Conservation (phyloP, 2,329 filamentous ascomycete genomes). For the Ceratocystiopsis sp. region DNA sequence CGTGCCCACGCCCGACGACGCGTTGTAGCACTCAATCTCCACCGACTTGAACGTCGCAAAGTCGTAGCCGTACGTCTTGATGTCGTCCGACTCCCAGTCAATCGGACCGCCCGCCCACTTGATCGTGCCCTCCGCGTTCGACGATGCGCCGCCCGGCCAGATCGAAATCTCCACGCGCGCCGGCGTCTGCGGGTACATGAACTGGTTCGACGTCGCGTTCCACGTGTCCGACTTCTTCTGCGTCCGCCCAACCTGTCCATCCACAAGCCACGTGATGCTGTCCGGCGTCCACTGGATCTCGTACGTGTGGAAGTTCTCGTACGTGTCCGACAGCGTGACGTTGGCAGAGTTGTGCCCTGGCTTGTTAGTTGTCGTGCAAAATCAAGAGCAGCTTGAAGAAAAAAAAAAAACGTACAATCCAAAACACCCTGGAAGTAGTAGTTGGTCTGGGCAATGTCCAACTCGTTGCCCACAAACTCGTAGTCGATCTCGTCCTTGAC, state of each 20-base stretch:
- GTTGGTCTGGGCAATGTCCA: constrained; percentile 72
- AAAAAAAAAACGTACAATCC: constrained; percentile 46
- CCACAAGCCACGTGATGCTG: constrained; percentile 68
- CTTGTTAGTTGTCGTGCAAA: neutral
- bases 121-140: constrained; percentile 70
- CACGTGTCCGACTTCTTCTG: constrained; percentile 65
- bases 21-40: constrained; percentile 70
- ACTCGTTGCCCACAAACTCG: constrained; percentile 75
- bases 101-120: constrained; percentile 84
- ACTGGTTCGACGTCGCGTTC: constrained; percentile 69
- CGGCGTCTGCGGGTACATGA: constrained; percentile 80
- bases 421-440: constrained; percentile 93
- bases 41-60: constrained; percentile 66
- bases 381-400: neutral
- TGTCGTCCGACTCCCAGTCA: constrained; percentile 66
- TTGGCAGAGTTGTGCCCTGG: constrained; percentile 62
- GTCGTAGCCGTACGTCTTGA: constrained; percentile 75
- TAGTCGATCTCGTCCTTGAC: constrained; percentile 98
- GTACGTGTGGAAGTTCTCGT: constrained; percentile 69
- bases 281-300: constrained; percentile 89
- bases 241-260: constrained; percentile 60
- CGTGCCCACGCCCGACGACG: constrained; percentile 41
- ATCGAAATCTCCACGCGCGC: constrained; percentile 82
- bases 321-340: constrained; percentile 53
- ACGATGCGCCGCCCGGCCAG: constrained; percentile 75